These are phyloP conservation scores for Kwoniella europaea DNA, from an alignment of 768 basidiomycete genomes.

Conservation along the genomic window DNA sequence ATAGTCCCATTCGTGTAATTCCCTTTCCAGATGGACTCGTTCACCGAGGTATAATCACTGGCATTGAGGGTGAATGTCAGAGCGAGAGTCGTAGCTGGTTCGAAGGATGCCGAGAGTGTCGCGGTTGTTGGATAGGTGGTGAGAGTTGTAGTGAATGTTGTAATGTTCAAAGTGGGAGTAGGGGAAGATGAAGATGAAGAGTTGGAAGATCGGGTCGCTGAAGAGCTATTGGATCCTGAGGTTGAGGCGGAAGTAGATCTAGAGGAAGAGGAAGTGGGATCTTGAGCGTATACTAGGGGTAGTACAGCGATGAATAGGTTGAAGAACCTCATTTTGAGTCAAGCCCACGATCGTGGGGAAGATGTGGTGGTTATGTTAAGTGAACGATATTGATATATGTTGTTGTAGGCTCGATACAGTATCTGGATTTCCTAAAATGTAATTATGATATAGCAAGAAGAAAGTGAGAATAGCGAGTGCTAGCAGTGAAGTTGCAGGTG, in stretches of 20 bases:
- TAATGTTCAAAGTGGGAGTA: conserved; percentile 20
- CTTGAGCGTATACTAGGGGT: conserved; percentile 26
- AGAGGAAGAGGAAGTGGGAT: conserved; percentile 12
- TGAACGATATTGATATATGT: too few species aligned
- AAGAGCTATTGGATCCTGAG: conserved; percentile 1
- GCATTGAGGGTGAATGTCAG: conserved; percentile 50
- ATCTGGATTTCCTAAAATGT: too few species aligned
- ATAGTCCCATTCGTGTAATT: conserved; percentile 34
- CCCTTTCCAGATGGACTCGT: conserved; percentile 25
- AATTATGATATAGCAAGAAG: too few species aligned
- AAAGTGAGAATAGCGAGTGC: too few species aligned
- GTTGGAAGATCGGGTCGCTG: conserved; percentile 22
- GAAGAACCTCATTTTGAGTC: conserved; percentile 7
- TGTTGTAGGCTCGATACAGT: too few species aligned
- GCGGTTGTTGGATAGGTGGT: conserved; percentile 55
- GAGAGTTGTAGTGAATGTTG: conserved; percentile 44
- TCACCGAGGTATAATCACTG: conserved; percentile 14
- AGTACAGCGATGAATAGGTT: conserved; percentile 10
- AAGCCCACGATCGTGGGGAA: neutral
- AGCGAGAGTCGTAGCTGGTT: conserved; percentile 52
- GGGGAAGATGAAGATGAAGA: conserved; percentile 16
- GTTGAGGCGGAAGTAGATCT: conserved; percentile 6
- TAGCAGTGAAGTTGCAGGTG: neutral
- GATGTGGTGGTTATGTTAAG: neutral
- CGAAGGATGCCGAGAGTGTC: conserved; percentile 38